Base-by-base conservation (phyloP, 1,284 basidiomycete genomes). In the Austroboletus olivaceoglutinosus region DNA sequence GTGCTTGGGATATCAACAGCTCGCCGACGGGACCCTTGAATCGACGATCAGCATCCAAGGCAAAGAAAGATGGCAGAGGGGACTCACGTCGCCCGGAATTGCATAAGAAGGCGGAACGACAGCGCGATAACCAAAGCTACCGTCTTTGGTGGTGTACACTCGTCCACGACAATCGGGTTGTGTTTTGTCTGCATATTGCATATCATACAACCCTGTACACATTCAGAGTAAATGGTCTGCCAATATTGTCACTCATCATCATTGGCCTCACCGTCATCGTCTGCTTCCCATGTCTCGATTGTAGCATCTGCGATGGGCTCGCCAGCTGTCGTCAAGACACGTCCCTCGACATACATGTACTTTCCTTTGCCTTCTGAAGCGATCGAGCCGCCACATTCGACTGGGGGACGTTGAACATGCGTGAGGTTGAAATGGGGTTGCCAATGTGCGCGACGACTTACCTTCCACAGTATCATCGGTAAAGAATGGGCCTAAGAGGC, bases 201-300 rank as follows among this genome's bases (percentile, higher is more conserved):
- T 78, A 52, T 83, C 82, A 61, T 85, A 85, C 57, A 72, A 75
- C 16, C 83, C 79, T 75, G 52, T 29, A 0, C 33, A 31, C 34
- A 9, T 30, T 1, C 31, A 33, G 38, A 8, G 13, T 49, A 29
- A 58, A 37, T 44, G 15, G 38, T 31, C n/a, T 41, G 34, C 41
- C 36, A 25, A 31, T 11, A 18, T 13, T 19, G 10, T 7, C 22
- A 27, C 27, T 12, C 19, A 21, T 5, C n/a, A 11, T 13, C 16
- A 10, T 38, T 30, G 29, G 13, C 29, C 29, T 30, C 64, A 59
- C 89, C 87, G 52, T 80, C 63, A 5, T 76, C 76, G 64, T 93
- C 91, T n/a, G 90, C 85, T 70, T 93, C 91, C 92, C 90, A 93
- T 15, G 89, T 92, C 52, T 93, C 88, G 54, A 93, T 86, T 30